Base-by-base conservation (phyloP, 495 filamentous ascomycete genomes). In the Podospora appendiculata region DNA sequence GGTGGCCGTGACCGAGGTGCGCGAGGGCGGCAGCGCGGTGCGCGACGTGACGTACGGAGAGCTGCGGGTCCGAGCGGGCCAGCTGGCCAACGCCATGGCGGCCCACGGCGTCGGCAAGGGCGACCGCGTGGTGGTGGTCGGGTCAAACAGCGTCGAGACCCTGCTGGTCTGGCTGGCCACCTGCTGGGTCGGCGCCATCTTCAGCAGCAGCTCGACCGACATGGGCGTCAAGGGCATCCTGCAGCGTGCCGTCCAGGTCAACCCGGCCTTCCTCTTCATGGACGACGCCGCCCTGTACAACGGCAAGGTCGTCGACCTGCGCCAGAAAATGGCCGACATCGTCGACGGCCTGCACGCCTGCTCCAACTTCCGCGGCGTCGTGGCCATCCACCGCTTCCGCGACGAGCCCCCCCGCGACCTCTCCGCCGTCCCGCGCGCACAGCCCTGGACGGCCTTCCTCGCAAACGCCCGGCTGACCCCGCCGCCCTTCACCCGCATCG, bases 231-330 rank as follows among this genome's bases (percentile, higher is more conserved):
- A 84, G 58, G 88, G 88, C 0, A 80, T 93, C 9, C 61, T 93
- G 56, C 85, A 91, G 65, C 73, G 88, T 19, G 66, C 87, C 48
- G 65, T 81, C 43, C 87, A 91, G 69, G 79, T 90, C 39, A 73
- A 82, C 60, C 88, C 86, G 34, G 76, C 76, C 62, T 86, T 77
- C 57, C 67, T 93, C 25, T 91, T 93, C 59, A 79, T 89, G 68
- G 88, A 93, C 54, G 88, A 93, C 58, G 76, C 72, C 13, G 78
- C 87, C 1, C 68, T 91, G 16, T 93, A 93, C 57, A 93, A 91
- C 60, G 86, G 86, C 12, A 87, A 86, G 66, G 76, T 67, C 6
- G 73, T 86, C 12, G 88, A 91, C 60, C 65, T 93, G 18, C 76
- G 85, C 18, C 54, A 64, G 2, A 93, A 91, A 67, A 90, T 93